Percentiles rank a stretch among this genome's conserved stretches.
phyloP scores from a whole-genome alignment of 108 stramenopile species.

The Thalassiosira profunda region DNA sequence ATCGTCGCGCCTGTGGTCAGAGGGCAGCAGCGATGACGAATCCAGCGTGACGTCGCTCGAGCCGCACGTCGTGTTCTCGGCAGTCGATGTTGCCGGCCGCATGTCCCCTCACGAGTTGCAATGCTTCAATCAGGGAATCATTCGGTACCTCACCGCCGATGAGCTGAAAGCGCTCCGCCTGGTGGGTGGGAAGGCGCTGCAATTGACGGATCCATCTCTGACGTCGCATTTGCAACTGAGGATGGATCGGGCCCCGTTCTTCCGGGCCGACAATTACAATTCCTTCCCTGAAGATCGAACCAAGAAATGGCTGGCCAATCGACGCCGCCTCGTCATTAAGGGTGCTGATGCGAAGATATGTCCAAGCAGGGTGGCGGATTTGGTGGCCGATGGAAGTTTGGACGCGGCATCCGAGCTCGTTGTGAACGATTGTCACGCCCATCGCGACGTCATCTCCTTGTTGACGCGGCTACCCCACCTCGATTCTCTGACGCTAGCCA shows the following conservation, averaged over 20 bases:
- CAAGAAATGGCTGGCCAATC: conserved; percentile 28
- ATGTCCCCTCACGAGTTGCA: background rate
- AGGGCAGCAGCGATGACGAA: no score
- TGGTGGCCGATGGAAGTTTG: conserved; percentile 23
- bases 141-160: conserved; percentile 21
- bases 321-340: conserved; percentile 25
- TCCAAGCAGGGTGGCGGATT: conserved; percentile 19
- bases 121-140: no score
- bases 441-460: conserved; percentile 9
- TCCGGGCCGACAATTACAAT: background rate
- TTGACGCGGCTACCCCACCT: conserved; percentile 20
- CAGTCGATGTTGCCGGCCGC: no score
- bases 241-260: conserved; percentile 36
- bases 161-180: conserved; percentile 34
- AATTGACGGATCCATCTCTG: conserved; percentile 18
- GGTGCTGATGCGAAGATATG: conserved; percentile 12
- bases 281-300: conserved; percentile 4
- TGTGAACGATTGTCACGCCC: conserved; percentile 32
- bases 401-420: conserved; percentile 30
- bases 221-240: conserved; percentile 29
- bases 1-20: no score
- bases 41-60: no score
- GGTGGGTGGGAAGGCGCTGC: conserved; percentile 19
- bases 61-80: no score
- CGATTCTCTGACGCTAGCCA: conserved; percentile 11